A percentile compares a stretch with the other conserved stretches of the same genome.
Conservation (phyloP, 225 moss, liverwort and hornwort species). For the Neckera pumila region DNA sequence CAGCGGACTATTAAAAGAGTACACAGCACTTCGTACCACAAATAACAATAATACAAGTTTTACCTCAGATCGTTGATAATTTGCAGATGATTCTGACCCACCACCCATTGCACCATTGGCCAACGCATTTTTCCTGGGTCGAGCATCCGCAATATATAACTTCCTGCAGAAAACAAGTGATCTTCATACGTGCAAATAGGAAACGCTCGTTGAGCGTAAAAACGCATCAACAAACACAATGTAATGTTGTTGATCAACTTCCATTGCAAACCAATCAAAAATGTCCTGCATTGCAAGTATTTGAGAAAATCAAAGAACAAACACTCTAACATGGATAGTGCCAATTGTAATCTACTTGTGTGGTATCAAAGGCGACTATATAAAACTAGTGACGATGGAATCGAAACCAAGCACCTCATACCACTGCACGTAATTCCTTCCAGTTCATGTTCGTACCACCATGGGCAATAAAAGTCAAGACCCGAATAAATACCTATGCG, state of each 20-base stretch:
- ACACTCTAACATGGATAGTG: background rate
- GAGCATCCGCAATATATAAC: constrained; percentile 90
- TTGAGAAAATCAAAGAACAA: background rate
- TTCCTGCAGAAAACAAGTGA: constrained; percentile 42
- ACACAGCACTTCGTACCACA: background rate
- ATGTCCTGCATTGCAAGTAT: background rate
- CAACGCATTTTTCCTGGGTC: constrained; percentile 90
- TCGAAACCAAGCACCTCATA: background rate
- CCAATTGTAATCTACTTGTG: background rate
- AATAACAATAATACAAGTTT: background rate
- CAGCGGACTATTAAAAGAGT: background rate
- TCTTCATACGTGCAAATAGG: background rate
- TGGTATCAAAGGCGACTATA: background rate
- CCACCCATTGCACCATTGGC: constrained; percentile 94
- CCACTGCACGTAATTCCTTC: background rate
- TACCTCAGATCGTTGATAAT: constrained; percentile 87
- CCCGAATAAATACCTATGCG: constrained; percentile 42
- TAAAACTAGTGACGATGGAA: background rate
- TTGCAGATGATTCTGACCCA: constrained; percentile 87
- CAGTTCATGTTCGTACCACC: background rate
- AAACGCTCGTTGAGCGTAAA: background rate
- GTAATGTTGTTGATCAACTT: background rate
- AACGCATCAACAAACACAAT: background rate
- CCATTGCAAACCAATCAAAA: background rate
- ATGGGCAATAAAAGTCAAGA: background rate